Base-by-base conservation (phyloP, 305 asterid species). In the Fraxinus nigra region DNA sequence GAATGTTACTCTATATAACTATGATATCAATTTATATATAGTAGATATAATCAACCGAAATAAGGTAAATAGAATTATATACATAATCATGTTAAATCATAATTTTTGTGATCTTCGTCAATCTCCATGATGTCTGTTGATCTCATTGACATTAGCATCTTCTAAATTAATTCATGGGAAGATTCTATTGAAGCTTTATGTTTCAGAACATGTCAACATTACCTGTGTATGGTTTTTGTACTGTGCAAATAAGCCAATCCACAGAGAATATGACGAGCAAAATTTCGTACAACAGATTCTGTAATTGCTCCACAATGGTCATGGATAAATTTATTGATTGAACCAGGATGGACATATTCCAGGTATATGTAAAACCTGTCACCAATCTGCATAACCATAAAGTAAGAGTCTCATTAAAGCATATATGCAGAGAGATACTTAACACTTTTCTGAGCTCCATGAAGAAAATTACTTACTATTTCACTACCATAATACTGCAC, bases 311-410 rank as follows among this genome's bases (percentile, higher is more conserved):
- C 95, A 87, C 93, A 91, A 80, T 93, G 98, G 54, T 92, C 98
- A 16, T 75, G 90, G 80, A 93, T 87, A 83, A 92, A 94, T 86
- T 86, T 90, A 84, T 90, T 93, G 86, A 94, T 91, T 16, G 98
- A 94, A 80, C 98, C 98, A 20, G 98, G 98, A 88, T 94, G 97
- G 11, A 94, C 98, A 79, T 94, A 93, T 87, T 94, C 98, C 74
- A 94, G 89, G 82, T 92, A 94, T 84, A 94, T 94, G 85, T 92
- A 89, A 88, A 94, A 93, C 83, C 91, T 90, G 81, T 93, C 96
- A 14, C 90, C 93, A 72, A 91, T 90, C 98, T 94, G 89, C 67
- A 85, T 34, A 54, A 82, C 77, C 85, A 80, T 82, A 83, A 78
- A 82, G 43, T 80, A n/a, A 80, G 85, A 86, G 51, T 28, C 79